Evolutionary conservation across 805 yeast genomes (phyloP).

Genomic region (Wickerhamiella spandovensis): DNA sequence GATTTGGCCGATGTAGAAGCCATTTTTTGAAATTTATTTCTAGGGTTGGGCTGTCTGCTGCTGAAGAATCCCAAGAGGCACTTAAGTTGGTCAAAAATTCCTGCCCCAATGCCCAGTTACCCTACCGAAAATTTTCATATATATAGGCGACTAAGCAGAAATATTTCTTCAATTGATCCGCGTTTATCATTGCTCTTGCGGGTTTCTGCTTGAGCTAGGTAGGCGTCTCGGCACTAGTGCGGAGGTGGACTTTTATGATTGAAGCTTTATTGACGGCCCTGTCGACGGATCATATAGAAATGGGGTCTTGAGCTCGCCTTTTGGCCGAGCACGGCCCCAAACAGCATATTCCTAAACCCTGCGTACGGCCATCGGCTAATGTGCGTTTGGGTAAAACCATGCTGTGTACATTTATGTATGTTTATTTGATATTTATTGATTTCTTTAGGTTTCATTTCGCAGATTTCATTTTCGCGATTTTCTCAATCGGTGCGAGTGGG

Average conservation of each 20-base stretch:
- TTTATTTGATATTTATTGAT: background rate
- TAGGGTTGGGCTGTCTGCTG: too few relatives aligned
- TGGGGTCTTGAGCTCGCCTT: slow-evolving; percentile 28
- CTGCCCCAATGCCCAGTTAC: background rate
- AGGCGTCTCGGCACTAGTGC: slow-evolving; percentile 24
- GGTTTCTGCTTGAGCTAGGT: slow-evolving; percentile 11
- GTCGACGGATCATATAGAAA: slow-evolving; percentile 90
- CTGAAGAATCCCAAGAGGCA: too few relatives aligned
- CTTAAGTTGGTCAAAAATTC: too few relatives aligned
- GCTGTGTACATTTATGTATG: slow-evolving; percentile 61
- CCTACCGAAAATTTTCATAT: background rate
- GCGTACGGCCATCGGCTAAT: slow-evolving; percentile 85
- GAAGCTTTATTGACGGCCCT: slow-evolving; percentile 47
- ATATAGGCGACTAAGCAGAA: background rate
- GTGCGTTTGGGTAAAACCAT: slow-evolving; percentile 99
- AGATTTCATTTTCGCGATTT: too few relatives aligned
- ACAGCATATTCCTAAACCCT: slow-evolving; percentile 99
- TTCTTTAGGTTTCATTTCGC: background rate
- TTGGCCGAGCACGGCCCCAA: slow-evolving; percentile 54
- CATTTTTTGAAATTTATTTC: background rate
- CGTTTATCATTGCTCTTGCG: slow-evolving; percentile 11
- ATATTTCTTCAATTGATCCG: slow-evolving; percentile 11
- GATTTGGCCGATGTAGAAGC: background rate
- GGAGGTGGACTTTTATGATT: slow-evolving; percentile 23
- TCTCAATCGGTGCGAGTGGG: too few relatives aligned